Conservation (phyloP, 345 rosid species). For the Aquilaria yunnanensis region DNA sequence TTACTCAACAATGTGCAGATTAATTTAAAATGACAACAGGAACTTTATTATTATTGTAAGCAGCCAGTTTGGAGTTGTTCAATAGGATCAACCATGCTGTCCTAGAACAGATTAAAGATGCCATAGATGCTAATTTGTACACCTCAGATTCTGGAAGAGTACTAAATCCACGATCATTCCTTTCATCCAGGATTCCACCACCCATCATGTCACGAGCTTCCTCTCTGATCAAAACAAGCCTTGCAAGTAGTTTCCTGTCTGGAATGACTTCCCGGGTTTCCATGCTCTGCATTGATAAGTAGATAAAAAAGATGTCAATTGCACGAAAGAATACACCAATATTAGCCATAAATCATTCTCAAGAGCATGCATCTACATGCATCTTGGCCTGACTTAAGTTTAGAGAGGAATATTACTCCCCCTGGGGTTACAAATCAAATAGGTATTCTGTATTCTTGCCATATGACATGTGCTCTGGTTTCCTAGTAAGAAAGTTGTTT, state of each 20-base stretch:
- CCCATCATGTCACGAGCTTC: slow-evolving; percentile 97
- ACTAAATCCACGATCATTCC: slow-evolving; percentile 88
- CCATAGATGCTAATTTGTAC: slow-evolving; percentile 4
- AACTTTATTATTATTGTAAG: not conserved
- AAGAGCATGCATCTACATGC: too few relatives aligned
- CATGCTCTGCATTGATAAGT: slow-evolving; percentile 50
- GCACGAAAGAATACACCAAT: not conserved
- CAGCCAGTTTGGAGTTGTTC: too few relatives aligned
- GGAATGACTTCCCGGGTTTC: slow-evolving; percentile 83
- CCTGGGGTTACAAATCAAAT: too few relatives aligned
- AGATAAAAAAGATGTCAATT: not conserved
- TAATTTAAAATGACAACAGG: too few relatives aligned
- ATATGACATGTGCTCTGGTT: too few relatives aligned
- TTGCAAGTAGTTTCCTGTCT: slow-evolving; percentile 77
- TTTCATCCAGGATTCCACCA: slow-evolving; percentile 90
- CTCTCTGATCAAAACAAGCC: slow-evolving; percentile 89
- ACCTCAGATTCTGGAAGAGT: slow-evolving; percentile 97
- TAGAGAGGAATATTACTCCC: too few relatives aligned
- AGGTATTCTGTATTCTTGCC: too few relatives aligned
- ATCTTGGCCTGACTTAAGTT: too few relatives aligned
- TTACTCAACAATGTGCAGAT: too few relatives aligned
- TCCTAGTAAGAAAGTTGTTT: too few relatives aligned
- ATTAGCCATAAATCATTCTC: too few relatives aligned
- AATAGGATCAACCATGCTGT: too few relatives aligned
- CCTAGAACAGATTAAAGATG: not conserved